Percentiles rank a stretch among this genome's conserved stretches.
phyloP scores from a whole-genome alignment of 306 rosid species.

The Trifolium subterraneum region DNA sequence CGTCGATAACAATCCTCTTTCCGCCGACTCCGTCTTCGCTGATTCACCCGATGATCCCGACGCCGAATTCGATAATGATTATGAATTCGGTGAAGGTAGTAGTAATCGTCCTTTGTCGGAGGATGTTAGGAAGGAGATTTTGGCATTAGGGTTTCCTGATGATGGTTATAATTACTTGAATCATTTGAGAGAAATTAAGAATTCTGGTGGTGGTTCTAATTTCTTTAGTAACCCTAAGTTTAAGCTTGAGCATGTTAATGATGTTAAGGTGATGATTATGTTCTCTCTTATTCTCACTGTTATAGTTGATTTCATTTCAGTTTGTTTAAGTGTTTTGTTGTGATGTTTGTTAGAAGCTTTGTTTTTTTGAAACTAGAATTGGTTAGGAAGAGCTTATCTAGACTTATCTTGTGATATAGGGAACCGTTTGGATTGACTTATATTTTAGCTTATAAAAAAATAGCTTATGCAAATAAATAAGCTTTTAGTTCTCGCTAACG shows the following conservation, averaged over 20 bases:
- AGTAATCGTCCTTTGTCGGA: constrained; percentile 53
- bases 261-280: constrained; percentile 73
- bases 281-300: neutral
- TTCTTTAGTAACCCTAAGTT: constrained; percentile 77
- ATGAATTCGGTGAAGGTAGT: neutral
- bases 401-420: neutral
- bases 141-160: constrained; percentile 87
- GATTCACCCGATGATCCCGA: constrained; percentile 68
- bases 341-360: neutral
- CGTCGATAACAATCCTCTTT: constrained; percentile 63
- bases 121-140: constrained; percentile 69
- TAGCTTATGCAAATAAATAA: no score
- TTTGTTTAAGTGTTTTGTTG: neutral
- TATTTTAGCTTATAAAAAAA: no score
- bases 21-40: constrained; percentile 50
- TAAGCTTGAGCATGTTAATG: constrained; percentile 60
- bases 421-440: neutral
- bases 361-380: neutral
- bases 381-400: neutral
- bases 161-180: constrained; percentile 88
- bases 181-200: constrained; percentile 81
- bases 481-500: no score
- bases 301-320: neutral
- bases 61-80: constrained; percentile 13
- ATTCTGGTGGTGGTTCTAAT: constrained; percentile 77